Percentiles rank a stretch among this genome's conserved stretches.
Conservation (phyloP, 1,284 basidiomycete species). For the Rhodotorula sp. region DNA sequence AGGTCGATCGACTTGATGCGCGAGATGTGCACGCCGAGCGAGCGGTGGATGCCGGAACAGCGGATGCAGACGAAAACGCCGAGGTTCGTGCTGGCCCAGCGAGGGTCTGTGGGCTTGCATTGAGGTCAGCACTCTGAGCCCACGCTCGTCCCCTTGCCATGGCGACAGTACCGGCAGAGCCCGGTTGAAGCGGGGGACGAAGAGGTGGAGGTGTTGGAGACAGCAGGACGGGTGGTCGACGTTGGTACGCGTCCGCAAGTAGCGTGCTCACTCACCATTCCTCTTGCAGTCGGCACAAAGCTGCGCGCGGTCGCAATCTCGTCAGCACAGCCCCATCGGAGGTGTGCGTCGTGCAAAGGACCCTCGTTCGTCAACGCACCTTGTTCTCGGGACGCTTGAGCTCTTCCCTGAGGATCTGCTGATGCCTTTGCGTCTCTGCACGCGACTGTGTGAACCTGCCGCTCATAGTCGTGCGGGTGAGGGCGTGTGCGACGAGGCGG, state of each 20-base stretch:
- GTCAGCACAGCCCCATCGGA: neutral
- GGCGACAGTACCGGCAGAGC: no score
- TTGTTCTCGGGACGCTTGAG: conserved; percentile 90
- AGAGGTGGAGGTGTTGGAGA: neutral
- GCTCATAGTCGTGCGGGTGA: conserved; percentile 21
- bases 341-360: neutral
- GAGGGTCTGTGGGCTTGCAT: conserved; percentile 66
- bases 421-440: conserved; percentile 43
- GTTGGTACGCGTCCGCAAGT: conserved; percentile 5
- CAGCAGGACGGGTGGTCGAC: neutral
- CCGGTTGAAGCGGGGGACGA: neutral
- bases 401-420: conserved; percentile 74
- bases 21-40: conserved; percentile 97
- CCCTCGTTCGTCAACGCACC: conserved; percentile 59
- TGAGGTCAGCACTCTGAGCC: no score
- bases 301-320: neutral
- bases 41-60: conserved; percentile 96
- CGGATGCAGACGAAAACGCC: conserved; percentile 73
- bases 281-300: conserved; percentile 79
- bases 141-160: no score
- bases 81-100: conserved; percentile 99
- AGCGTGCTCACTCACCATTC: conserved; percentile 62
- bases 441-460: conserved; percentile 40
- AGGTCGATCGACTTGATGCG: conserved; percentile 98
- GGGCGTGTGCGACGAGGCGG: neutral